Evolutionary conservation across 208 protist genomes (phyloP), one percentile per base, ranked within the genome.

Genomic region (Wallacemonas sp.): DNA sequence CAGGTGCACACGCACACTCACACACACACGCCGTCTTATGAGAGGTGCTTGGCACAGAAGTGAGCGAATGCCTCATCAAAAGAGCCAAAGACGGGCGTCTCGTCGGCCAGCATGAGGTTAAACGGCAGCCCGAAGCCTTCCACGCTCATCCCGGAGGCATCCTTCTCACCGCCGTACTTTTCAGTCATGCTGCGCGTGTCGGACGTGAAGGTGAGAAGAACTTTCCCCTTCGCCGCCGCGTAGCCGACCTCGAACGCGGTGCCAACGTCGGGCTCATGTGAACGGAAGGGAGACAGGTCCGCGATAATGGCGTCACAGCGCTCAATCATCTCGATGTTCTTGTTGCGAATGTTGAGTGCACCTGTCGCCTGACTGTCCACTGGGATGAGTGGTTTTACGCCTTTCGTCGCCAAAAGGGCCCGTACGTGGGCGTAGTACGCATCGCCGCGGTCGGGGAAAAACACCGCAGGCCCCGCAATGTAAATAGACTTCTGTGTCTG

Each of bases 241-340:
- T 91, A 93, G 66, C 87, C 87, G n/a, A 93, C 76, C 62, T 93
- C 83, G 44, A 93, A 93, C 13, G 87, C 79, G 0, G 87, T 93
- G 39, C 87, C 87, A 36, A 74, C 81, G 52, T 93, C 87, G 2
- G 87, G 79, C 55, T 93, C 87, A 19, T 83, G 66, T 0, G 83
- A 90, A 32, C 84, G 84, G 42, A 93, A 93, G 1, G 87, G 87
- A 2, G 87, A 93, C 1, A 93, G 71, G 52, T 93, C 84, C 10
- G 87, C 87, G 62, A 93, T 93, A 52, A 93, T 78, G 32, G 83
- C 81, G 59, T 93, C 84, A 34, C 84, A 91, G 8, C 54, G 30
- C 33, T 77, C 22, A 19, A 93, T 93, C 81, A 91, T 84, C 10
- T 82, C 79, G 32, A 93, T 85, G 59, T 93, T 93, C 54, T 85